Base-by-base conservation (phyloP, 768 basidiomycete species). In the Boletus huronensis region DNA sequence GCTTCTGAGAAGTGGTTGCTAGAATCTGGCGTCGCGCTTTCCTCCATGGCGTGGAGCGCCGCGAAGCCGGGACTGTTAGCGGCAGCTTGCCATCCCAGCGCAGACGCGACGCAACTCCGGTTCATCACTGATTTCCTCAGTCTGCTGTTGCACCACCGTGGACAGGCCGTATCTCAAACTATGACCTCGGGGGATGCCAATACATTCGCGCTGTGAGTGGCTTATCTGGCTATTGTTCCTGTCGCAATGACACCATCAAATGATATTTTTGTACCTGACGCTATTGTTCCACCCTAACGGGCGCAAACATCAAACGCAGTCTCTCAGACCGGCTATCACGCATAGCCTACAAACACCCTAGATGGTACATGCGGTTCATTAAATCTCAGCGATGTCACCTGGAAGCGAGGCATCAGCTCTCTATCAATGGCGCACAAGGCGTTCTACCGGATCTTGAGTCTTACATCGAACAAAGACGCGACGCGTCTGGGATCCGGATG, bases 31-130 rank as follows among this genome's bases (percentile, higher is more conserved):
- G 31, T 71, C 39, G 21, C 32, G 1, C 60, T 70, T 42, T 45
- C 55, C 31, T 58, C 63, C 21, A 56, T 58, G 58, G 19, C 56
- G 1, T 70, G 69, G 69, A 47, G 52, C 10, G 59, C 45, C 28
- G 64, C 70, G 44, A 79, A 77, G 55, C 63, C 73, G 5, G 83
- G 82, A 1, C 69, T 88, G 23, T 73, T 85, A 28, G 82, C 81
- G 1, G 74, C 82, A 2, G 73, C 84, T 2, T 84, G 82, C 60
- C 80, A 81, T 59, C 85, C 86, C 8, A 76, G 70, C 2, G 81
- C 79, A 58, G 85, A 85, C 60, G 68, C 72, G 8, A 70, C 82
- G 0, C 85, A 87, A 64, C 69, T 88, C 23, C 70, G 74, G 31
- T 70, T 83, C 34, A 68, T 80, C 47, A 73, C 77, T 31, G 81